phyloP scores from a whole-genome alignment of 176 grass and related monocot genomes.

The Chloris gayana region DNA sequence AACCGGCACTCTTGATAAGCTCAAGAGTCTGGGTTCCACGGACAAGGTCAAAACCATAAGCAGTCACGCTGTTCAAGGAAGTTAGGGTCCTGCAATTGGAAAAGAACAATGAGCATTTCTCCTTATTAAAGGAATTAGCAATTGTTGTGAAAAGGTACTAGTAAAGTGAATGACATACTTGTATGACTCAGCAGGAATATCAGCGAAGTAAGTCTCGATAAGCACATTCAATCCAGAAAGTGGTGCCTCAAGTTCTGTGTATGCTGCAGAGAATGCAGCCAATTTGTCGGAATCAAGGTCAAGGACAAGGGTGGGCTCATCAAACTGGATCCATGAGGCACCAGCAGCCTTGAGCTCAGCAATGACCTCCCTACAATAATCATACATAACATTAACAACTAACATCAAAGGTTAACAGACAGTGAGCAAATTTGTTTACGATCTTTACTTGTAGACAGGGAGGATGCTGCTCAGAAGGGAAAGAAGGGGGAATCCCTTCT shows the following conservation, averaged over 20 bases:
- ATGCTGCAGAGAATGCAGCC: constrained; percentile 76
- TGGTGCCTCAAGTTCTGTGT: constrained; percentile 64
- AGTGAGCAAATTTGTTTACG: constrained; percentile 9
- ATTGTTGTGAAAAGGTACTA: not conserved
- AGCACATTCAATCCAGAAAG: constrained; percentile 81
- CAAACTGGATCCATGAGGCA: constrained; percentile 93
- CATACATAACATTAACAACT: constrained; percentile 35
- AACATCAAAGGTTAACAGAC: not conserved
- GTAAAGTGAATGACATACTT: constrained; percentile 51
- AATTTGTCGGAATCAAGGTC: constrained; percentile 81
- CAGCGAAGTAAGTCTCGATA: constrained; percentile 93
- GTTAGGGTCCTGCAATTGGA: constrained; percentile 67
- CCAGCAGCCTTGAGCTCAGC: constrained; percentile 86
- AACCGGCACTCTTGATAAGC: constrained; percentile 71
- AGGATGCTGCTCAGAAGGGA: constrained; percentile 83
- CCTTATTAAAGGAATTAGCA: not conserved
- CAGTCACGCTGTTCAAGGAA: constrained; percentile 70
- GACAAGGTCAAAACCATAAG: constrained; percentile 87
- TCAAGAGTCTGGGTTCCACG: constrained; percentile 85
- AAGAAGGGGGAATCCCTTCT: constrained; percentile 87
- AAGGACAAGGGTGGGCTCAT: constrained; percentile 85
- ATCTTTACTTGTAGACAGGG: constrained; percentile 89
- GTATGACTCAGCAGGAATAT: constrained; percentile 74
- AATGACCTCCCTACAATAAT: constrained; percentile 74
- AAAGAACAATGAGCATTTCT: constrained; percentile 12